Base-by-base conservation (phyloP, 352 stramenopile genomes). In the Pythium aristosporum region DNA sequence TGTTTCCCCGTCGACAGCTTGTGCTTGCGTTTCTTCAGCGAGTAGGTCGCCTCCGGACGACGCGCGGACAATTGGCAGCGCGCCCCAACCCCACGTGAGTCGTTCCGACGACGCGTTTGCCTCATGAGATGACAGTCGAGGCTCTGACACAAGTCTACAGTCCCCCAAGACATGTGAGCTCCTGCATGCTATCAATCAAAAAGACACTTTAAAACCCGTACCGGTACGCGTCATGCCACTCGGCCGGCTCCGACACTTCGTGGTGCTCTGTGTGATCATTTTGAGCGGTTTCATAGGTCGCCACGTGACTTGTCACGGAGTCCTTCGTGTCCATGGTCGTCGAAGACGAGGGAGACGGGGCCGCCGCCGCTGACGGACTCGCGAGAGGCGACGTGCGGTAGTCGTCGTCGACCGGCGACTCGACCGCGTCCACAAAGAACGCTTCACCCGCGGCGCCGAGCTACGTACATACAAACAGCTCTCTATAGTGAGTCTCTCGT, bases 361-460 rank as follows among this genome's bases (percentile, higher is more conserved):
- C 20, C 7, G 54, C n/a, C 2, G 42, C 23, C n/a, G 43, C 18
- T 8, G 64, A 62, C 8, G 84, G 80, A 55, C 79, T 90, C 15
- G 60, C 71, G 11, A 90, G 62, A 6, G 84, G 80, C 21, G 84
- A 92, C 28, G 80, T 87, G 25, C 63, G 74, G 65, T 90, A 89
- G 46, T 89, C 83, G 2, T 85, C 75, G 20, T 85, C 75, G 18
- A 88, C 80, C 1, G 73, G 76, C 39, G 85, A 68, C 11, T 84
- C 63, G 54, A 85, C 78, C 44, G 76, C 61, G 37, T 90, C 76
- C 7, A 92, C 79, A 60, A 95, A 95, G 72, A 88, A 91, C 7
- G 80, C 86, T 51, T 95, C 82, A 13, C 86, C 86, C 3, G 77
- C 76, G 1, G 68, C 72, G 1, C 77, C 84, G 11, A 95, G 34